These are phyloP conservation scores for Lecanicillium sp. DNA, from an alignment of 2,329 filamentous ascomycete species.

Conservation along the genomic window DNA sequence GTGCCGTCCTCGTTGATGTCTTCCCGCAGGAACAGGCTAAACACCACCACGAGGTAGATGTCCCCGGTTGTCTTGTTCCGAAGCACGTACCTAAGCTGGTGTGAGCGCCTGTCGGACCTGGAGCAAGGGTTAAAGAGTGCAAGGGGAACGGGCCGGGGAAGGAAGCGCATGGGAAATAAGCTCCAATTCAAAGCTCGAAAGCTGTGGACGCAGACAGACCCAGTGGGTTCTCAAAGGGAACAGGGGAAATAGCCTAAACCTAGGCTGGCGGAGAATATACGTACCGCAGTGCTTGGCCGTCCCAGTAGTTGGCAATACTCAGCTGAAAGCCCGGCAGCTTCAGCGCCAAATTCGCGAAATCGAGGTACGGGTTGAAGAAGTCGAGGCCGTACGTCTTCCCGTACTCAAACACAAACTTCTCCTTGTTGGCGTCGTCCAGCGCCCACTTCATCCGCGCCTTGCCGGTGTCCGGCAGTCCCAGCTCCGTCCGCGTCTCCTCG, in stretches of 20 bases:
- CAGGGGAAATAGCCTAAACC: conserved; percentile 4
- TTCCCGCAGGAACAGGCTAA: conserved; percentile 68
- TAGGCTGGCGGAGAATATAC: conserved; percentile 23
- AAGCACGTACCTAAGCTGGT: conserved; percentile 85
- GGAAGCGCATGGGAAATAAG: too few relatives aligned
- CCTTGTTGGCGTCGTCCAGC: conserved; percentile 41
- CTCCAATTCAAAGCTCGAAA: too few relatives aligned
- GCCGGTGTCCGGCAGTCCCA: conserved; percentile 46
- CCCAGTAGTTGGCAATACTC: conserved; percentile 72
- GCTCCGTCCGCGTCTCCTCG: conserved; percentile 40
- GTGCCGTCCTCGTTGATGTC: conserved; percentile 55
- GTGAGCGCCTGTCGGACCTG: conserved; percentile 56
- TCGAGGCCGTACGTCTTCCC: conserved; percentile 48
- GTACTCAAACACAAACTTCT: conserved; percentile 50
- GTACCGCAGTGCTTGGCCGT: conserved; percentile 70
- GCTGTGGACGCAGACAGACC: too few relatives aligned
- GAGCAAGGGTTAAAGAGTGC: conserved; percentile 15
- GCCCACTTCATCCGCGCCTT: conserved; percentile 57
- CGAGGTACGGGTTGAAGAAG: conserved; percentile 90
- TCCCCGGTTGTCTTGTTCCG: conserved; percentile 70
- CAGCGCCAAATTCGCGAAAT: conserved; percentile 70
- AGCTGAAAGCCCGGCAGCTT: conserved; percentile 67
- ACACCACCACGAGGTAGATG: conserved; percentile 74
- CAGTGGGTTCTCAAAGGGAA: too few relatives aligned
- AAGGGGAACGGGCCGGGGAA: not conserved